Evolutionary conservation across 306 rosid species (phyloP), one percentile per base, ranked within the genome.

Genomic region (Begonia peltatifolia): DNA sequence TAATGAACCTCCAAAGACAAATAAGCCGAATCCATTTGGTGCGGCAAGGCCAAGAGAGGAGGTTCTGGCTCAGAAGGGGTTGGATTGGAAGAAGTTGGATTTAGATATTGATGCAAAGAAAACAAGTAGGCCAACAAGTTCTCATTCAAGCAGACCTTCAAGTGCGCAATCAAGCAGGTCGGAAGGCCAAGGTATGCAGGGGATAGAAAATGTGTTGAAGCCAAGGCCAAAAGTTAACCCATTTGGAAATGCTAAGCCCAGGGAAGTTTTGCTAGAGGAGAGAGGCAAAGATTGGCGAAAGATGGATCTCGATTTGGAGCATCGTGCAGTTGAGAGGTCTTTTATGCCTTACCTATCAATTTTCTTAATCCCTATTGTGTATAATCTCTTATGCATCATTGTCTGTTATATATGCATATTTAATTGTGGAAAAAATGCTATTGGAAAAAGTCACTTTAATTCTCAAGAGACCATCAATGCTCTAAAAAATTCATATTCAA

Each of bases 41-140:
- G 84, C 78, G 0, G 99, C 99, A 12, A 64, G 88, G 75, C 99
- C 99, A 0, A 83, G 99, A 64, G 99, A 92, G 72, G 94, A 92
- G 61, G 83, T 79, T 44, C 52, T 92, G 71, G 99, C 99, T 13
- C 93, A 73, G 77, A 86, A 86, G 70, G 99, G 99, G 10, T 65
- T 76, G 73, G 93, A 92, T 68, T 92, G 92, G 92, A 92, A 86
- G 79, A 83, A 92, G 78, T 23, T 68, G 55, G 99, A 92, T 50
- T 79, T 78, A 1, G 95, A 86, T 44, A 68, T 81, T 61, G 99
- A 83, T 30, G 84, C 94, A 4, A 92, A 92, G 73, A 90, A 77
- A 68, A 69, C 79, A 0, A 85, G 95, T 61, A 65, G 87, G 59
- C 94, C 99, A 6, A 69, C 95, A 1, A 92, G 99, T 68, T 71